A percentile compares a stretch with the other conserved stretches of the same genome.
Evolutionary conservation across 768 basidiomycete genomes (phyloP).

Genomic region (Pseudohyphozyma bogoriensis): DNA sequence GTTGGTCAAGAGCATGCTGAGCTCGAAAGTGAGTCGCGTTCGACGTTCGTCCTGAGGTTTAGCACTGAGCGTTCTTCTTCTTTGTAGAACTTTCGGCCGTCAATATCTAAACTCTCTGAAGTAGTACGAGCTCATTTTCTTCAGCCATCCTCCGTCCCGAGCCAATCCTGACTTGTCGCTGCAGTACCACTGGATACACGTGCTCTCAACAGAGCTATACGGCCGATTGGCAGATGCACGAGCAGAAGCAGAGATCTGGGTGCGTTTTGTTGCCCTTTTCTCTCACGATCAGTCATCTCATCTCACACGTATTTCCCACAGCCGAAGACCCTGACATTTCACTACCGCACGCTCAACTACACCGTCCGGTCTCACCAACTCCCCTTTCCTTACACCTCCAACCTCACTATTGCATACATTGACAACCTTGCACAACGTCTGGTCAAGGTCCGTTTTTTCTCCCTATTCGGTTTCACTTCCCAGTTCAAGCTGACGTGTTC

Average conservation of each 20-base stretch:
- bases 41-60: not conserved
- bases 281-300: no score
- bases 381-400: slow-evolving; percentile 70
- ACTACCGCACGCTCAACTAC: slow-evolving; percentile 60
- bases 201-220: slow-evolving; percentile 81
- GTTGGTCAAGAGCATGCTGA: slow-evolving; percentile 80
- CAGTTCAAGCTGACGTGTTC: no score
- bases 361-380: slow-evolving; percentile 66
- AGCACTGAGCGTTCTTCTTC: not conserved
- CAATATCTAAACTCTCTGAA: slow-evolving; percentile 61
- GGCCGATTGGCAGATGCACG: slow-evolving; percentile 75
- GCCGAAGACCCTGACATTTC: slow-evolving; percentile 84
- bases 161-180: not conserved
- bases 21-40: slow-evolving; percentile 47
- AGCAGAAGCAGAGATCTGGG: slow-evolving; percentile 49
- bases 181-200: slow-evolving; percentile 68
- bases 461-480: no score
- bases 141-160: no score
- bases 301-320: slow-evolving; percentile 44
- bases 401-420: slow-evolving; percentile 65
- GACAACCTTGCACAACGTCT: slow-evolving; percentile 62
- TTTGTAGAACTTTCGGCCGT: slow-evolving; percentile 62
- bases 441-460: no score
- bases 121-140: slow-evolving; percentile 42
- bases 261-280: not conserved